Base-by-base conservation (phyloP, 352 stramenopile species). In the Phytophthora fragariaefolia region DNA sequence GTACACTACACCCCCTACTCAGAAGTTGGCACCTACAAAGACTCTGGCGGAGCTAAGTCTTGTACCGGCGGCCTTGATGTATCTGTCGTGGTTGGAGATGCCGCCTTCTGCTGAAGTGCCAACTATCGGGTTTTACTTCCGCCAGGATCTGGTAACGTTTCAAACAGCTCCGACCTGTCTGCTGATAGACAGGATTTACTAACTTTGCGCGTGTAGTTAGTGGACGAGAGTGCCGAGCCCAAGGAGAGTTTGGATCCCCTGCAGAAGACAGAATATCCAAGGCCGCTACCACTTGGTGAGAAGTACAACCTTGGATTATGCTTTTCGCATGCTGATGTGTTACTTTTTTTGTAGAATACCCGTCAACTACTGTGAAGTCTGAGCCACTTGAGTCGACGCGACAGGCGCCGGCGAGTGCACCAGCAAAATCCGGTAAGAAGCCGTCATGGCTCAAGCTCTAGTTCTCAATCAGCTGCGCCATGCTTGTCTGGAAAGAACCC, bases 361-460 rank as follows among this genome's bases (percentile, higher is more conserved):
- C 63, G 56, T 20, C 61, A 10, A 63, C 34, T 42, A 42, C 50
- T 38, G 48, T 34, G 8, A 74, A 70, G 30, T 38, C 55, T 22
- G 59, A 74, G 1, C 28, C 67, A 36, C 23, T 8, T 26, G 74
- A 76, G 34, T 34, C 71, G 26, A 85, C 82, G 34, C 58, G n/a
- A 13, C 50, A 70, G 47, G 9, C 34, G 5, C 61, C 72, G 50
- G 64, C 77, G 8, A 42, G 58, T 52, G 55, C 59, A 27, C 58
- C 61, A 42, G 56, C 48, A 28, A 87, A 87, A 52, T 69, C 64
- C 8, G 63, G 64, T 1, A 94, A 92, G 62, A 92, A 91, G 42
- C 85, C 85, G 2, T 81, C 79, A 30, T 94, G 85, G 85, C 60
- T 94, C 26, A 94, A 94, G 63, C 70, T 92, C 5, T 92, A 78